phyloP scores from a whole-genome alignment of 371 early-diverging fungal species.

The Racocetra persica region DNA sequence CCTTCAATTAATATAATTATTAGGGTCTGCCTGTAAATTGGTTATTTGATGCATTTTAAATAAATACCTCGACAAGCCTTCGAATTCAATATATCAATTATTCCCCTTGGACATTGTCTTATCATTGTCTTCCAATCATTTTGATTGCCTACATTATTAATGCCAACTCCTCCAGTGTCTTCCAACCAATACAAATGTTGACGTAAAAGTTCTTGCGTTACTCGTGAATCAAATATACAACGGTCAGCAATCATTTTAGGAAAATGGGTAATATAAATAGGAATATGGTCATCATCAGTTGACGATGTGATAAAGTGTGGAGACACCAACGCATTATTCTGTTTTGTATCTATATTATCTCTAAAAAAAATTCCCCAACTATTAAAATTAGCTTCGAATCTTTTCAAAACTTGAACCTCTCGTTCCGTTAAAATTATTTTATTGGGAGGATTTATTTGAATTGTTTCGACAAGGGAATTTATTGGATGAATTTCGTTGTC shows the following conservation, averaged over 20 bases:
- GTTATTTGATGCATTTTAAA: background rate
- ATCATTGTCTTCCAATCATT: slow-evolving; percentile 47
- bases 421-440: slow-evolving; percentile 53
- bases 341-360: slow-evolving; percentile 47
- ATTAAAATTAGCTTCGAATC: slow-evolving; percentile 49
- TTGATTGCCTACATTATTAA: background rate
- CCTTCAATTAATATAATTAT: slow-evolving; percentile 49
- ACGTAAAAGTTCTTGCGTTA: slow-evolving; percentile 61
- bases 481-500: background rate
- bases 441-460: slow-evolving; percentile 60
- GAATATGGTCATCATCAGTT: slow-evolving; percentile 40
- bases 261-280: slow-evolving; percentile 51
- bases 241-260: slow-evolving; percentile 70
- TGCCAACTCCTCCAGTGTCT: slow-evolving; percentile 44
- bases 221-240: slow-evolving; percentile 60
- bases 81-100: slow-evolving; percentile 73
- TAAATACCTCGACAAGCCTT: slow-evolving; percentile 74
- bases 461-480: slow-evolving; percentile 50
- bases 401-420: slow-evolving; percentile 51
- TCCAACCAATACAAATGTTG: slow-evolving; percentile 60
- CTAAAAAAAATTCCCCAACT: slow-evolving; percentile 69
- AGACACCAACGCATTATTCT: slow-evolving; percentile 4
- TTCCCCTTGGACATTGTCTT: slow-evolving; percentile 66
- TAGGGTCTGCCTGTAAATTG: background rate
- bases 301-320: background rate